Conservation (phyloP, 441 rosid genomes). For the Biscutella laevigata region DNA sequence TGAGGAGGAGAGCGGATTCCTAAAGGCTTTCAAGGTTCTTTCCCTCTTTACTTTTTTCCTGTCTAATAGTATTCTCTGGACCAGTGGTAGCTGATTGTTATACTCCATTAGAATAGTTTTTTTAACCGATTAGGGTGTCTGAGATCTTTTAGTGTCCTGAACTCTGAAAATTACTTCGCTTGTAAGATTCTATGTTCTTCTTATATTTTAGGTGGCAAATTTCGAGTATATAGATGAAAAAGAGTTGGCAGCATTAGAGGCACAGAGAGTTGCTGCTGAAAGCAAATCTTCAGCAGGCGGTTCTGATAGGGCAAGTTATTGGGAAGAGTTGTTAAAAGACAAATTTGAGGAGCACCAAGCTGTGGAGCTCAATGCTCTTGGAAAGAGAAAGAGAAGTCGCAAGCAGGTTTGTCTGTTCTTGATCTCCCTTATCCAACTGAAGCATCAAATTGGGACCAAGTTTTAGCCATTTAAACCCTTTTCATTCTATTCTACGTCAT, state of each 20-base stretch:
- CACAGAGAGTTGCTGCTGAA: slow-evolving; percentile 53
- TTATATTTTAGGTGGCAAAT: slow-evolving; percentile 73
- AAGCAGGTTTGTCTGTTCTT: slow-evolving; percentile 59
- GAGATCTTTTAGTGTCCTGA: neutral
- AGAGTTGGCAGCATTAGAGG: slow-evolving; percentile 62
- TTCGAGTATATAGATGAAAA: slow-evolving; percentile 89
- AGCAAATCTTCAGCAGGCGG: slow-evolving; percentile 37
- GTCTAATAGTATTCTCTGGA: neutral
- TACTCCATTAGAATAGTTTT: neutral
- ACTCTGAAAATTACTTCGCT: neutral
- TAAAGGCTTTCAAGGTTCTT: slow-evolving; percentile 89
- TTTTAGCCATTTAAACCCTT: neutral
- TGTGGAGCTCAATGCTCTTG: slow-evolving; percentile 74
- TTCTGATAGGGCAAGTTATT: slow-evolving; percentile 66
- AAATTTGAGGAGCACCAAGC: slow-evolving; percentile 66
- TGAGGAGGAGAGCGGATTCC: slow-evolving; percentile 86
- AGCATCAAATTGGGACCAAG: neutral
- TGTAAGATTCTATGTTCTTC: slow-evolving; percentile 1
- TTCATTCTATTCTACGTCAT: neutral
- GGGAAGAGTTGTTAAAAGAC: slow-evolving; percentile 93
- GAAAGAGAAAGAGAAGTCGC: slow-evolving; percentile 91
- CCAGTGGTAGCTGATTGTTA: neutral
- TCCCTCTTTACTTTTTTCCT: neutral
- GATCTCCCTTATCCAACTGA: neutral
- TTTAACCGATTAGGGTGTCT: neutral